Conservation (phyloP, 768 basidiomycete species). For the Coprinopsis cinerea region DNA sequence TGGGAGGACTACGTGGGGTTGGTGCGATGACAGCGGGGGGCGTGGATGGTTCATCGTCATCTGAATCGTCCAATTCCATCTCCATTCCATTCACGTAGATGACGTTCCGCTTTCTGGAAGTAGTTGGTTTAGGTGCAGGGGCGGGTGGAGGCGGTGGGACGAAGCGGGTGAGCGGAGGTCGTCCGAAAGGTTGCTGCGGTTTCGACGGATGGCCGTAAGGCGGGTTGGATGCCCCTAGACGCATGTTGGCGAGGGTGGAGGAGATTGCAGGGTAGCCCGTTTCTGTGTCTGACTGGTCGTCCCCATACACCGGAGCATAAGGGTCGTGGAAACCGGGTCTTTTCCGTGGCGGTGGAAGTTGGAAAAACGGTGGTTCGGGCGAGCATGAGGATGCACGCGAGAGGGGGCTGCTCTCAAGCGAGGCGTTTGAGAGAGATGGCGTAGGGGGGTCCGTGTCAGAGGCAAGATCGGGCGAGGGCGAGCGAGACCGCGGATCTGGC, state of each 20-base stretch:
- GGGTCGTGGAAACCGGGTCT: conserved; percentile 3
- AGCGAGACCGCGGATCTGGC: conserved; percentile 2
- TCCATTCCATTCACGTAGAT: conserved; percentile 36
- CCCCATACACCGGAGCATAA: conserved; percentile 2
- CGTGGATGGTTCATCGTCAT: conserved; percentile 12
- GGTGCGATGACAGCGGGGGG: conserved; percentile 11
- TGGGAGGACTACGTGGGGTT: not conserved
- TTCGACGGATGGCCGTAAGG: conserved; percentile 1
- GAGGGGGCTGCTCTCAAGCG: conserved; percentile 30
- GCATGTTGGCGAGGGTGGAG: conserved; percentile 1
- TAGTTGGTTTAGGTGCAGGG: conserved; percentile 12
- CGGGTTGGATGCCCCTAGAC: not conserved
- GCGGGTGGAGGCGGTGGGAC: conserved; percentile 1
- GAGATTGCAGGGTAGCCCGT: conserved; percentile 2
- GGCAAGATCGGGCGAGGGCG: conserved; percentile 8
- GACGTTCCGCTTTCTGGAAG: conserved; percentile 26
- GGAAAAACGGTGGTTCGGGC: conserved; percentile 23
- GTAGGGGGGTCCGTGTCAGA: conserved; percentile 30
- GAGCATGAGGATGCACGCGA: conserved; percentile 30
- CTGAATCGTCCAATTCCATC: conserved; percentile 32
- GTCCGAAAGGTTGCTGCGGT: conserved; percentile 6
- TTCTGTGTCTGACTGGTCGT: conserved; percentile 2
- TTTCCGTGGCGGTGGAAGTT: conserved; percentile 17
- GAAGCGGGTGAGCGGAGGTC: not conserved
- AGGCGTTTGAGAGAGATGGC: conserved; percentile 30